Percentiles rank a stretch among this genome's conserved stretches.
Conservation (phyloP, 2,329 filamentous ascomycete genomes). For the Penicillium sclerotiorum region DNA sequence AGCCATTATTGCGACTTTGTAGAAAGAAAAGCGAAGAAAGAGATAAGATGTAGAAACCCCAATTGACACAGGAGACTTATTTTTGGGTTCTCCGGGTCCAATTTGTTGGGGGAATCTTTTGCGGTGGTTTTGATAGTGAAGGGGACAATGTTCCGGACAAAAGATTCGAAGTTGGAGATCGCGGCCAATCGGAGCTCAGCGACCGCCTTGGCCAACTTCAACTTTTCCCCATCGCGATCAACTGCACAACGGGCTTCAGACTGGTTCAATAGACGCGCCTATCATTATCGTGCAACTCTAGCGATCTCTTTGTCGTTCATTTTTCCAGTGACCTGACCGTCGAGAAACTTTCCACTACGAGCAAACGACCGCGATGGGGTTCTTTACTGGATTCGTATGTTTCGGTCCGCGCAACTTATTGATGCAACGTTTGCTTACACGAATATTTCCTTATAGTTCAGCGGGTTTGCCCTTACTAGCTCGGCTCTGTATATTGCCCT, state of each 20-base stretch:
- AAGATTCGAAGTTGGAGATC: constrained; percentile 36
- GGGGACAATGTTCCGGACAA: constrained; percentile 17
- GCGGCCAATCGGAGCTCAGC: constrained; percentile 40
- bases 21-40: not conserved
- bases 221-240: constrained; percentile 13
- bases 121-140: not conserved
- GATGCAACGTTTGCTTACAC: not conserved
- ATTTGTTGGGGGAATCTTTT: not conserved
- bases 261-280: not conserved
- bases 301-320: too few species aligned
- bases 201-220: constrained; percentile 26
- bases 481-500: constrained; percentile 72
- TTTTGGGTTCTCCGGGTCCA: not conserved
- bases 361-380: constrained; percentile 60
- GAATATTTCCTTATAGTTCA: constrained; percentile 56
- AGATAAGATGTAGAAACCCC: not conserved
- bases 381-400: constrained; percentile 73
- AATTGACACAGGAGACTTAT: constrained; percentile 1
- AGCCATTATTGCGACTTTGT: constrained; percentile 64
- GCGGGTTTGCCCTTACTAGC: constrained; percentile 74
- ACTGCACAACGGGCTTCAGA: too few species aligned
- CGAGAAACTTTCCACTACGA: not conserved
- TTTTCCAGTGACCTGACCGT: too few species aligned
- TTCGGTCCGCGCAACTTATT: not conserved
- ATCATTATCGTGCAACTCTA: too few species aligned